Conservation (phyloP, 352 stramenopile genomes). For the Globisporangium megalacanthum region DNA sequence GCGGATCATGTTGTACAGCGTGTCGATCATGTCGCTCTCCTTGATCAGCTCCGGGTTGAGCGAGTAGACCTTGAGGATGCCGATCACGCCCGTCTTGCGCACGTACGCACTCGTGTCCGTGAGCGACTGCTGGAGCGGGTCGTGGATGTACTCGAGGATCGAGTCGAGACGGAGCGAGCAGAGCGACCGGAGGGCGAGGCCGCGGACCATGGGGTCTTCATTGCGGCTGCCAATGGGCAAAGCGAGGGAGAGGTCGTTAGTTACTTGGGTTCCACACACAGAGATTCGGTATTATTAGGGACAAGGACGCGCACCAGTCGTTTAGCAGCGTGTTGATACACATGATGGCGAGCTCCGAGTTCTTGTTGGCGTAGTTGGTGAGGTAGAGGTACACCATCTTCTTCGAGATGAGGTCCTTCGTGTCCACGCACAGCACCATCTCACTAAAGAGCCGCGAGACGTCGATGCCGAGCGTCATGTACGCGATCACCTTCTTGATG, state of each 20-base stretch:
- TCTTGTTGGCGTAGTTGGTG: conserved; percentile 97
- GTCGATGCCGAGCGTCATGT: conserved; percentile 99
- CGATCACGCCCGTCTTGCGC: conserved; percentile 98
- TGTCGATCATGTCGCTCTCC: conserved; percentile 95
- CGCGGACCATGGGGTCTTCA: conserved; percentile 98
- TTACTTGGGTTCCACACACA: no score
- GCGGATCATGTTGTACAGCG: conserved; percentile 98
- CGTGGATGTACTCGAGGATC: conserved; percentile 98
- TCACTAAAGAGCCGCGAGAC: conserved; percentile 98
- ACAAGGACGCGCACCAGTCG: conserved; percentile 81
- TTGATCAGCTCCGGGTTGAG: conserved; percentile 90
- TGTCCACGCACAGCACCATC: conserved; percentile 98
- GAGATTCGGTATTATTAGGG: no score
- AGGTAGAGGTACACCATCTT: conserved; percentile 99
- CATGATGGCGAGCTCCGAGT: conserved; percentile 99
- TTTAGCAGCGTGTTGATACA: conserved; percentile 99
- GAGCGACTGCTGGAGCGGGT: conserved; percentile 90
- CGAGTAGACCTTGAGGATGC: conserved; percentile 96
- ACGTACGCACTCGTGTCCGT: conserved; percentile 97
- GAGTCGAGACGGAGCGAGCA: conserved; percentile 95
- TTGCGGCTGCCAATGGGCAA: conserved; percentile 77
- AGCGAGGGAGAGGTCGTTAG: no score
- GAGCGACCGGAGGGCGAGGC: conserved; percentile 95
- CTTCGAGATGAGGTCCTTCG: conserved; percentile 98
- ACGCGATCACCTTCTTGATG: conserved; percentile 99